Conservation (phyloP, 352 stramenopile species). For the Phytopythium oedochilum region DNA sequence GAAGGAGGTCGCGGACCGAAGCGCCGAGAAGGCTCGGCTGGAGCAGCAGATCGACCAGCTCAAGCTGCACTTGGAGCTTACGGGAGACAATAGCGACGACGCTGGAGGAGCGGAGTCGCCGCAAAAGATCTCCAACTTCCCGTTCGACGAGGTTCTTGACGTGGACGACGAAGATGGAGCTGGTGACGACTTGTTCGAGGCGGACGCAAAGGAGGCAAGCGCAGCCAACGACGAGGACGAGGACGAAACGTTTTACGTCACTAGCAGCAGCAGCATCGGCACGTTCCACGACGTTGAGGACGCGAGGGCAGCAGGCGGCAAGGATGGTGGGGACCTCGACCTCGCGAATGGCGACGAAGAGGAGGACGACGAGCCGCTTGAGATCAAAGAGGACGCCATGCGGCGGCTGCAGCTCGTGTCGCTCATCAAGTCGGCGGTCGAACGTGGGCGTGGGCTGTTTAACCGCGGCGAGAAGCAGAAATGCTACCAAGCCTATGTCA, state of each 20-base stretch:
- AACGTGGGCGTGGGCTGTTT: slow-evolving; percentile 62
- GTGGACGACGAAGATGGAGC: slow-evolving; percentile 12
- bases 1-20: slow-evolving; percentile 29
- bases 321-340: slow-evolving; percentile 4
- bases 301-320: slow-evolving; percentile 10
- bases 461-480: slow-evolving; percentile 73
- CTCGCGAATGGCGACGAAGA: slow-evolving; percentile 18
- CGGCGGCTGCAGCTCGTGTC: slow-evolving; percentile 30
- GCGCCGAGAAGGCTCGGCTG: slow-evolving; percentile 38
- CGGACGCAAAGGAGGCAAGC: slow-evolving; percentile 6
- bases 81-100: slow-evolving; percentile 19
- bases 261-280: slow-evolving; percentile 5
- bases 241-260: slow-evolving; percentile 7
- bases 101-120: slow-evolving; percentile 9
- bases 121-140: slow-evolving; percentile 11
- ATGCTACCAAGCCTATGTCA: slow-evolving; percentile 64
- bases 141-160: slow-evolving; percentile 9
- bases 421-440: slow-evolving; percentile 41
- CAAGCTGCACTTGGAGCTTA: slow-evolving; percentile 47
- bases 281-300: slow-evolving; percentile 8
- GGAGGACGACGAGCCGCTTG: slow-evolving; percentile 18
- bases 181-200: slow-evolving; percentile 1
- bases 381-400: slow-evolving; percentile 40
- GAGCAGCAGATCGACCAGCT: slow-evolving; percentile 65
- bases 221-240: slow-evolving; percentile 10